Evolutionary conservation across 2,329 filamentous ascomycete genomes (phyloP).

Genomic region (Xylariaceae sp.): DNA sequence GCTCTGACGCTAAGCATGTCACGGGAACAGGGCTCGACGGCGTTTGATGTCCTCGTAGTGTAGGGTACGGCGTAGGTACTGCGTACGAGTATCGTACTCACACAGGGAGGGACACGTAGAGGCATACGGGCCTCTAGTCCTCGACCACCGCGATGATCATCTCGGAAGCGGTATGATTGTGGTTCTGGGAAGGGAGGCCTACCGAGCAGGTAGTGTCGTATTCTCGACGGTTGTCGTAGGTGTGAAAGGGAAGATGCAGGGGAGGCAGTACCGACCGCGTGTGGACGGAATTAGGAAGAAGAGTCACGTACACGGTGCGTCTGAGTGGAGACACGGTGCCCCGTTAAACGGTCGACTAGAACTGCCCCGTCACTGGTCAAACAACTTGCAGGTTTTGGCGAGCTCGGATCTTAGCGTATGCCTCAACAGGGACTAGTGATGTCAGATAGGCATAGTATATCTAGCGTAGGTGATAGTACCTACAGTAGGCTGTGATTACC

Average conservation of each 20-base stretch:
- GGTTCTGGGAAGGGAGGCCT: neutral
- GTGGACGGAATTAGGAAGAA: too few relatives aligned
- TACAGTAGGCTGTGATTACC: neutral
- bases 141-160: neutral
- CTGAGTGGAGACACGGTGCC: neutral
- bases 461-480: neutral
- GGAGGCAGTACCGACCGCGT: neutral
- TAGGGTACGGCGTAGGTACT: neutral
- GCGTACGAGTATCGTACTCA: neutral
- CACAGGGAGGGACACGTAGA: too few relatives aligned
- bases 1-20: conserved; percentile 13
- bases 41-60: neutral
- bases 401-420: neutral
- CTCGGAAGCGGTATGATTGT: neutral
- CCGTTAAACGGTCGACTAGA: neutral
- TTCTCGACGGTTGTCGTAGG: neutral
- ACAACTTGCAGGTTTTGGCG: neutral
- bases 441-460: neutral
- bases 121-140: too few relatives aligned
- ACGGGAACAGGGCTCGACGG: neutral
- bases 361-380: neutral
- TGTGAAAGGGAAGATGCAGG: neutral
- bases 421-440: neutral
- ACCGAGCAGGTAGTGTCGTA: neutral
- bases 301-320: neutral